Evolutionary conservation across 805 yeast genomes (phyloP).

Genomic region (Limtongia smithiae): DNA sequence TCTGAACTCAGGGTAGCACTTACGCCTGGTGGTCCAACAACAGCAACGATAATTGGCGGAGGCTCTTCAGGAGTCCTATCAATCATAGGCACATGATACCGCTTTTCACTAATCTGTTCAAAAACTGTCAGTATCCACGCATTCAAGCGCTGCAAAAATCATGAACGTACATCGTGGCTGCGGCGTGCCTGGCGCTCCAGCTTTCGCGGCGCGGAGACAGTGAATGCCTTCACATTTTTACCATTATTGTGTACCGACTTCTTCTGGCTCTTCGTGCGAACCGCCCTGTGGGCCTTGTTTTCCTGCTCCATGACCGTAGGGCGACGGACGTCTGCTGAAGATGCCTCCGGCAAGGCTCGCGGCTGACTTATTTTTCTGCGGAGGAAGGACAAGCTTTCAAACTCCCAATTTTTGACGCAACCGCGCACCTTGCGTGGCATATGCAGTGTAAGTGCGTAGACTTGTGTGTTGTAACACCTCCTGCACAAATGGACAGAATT

Average conservation of each 20-base stretch:
- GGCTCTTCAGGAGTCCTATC: constrained; percentile 96
- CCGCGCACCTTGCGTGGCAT: too few relatives aligned
- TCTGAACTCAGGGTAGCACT: constrained; percentile 4
- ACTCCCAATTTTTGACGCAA: too few relatives aligned
- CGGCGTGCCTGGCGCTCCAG: constrained; percentile 80
- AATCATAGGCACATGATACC: constrained; percentile 94
- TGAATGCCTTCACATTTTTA: constrained; percentile 72
- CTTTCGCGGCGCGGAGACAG: constrained; percentile 80
- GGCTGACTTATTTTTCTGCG: background rate
- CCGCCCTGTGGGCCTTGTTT: constrained; percentile 78
- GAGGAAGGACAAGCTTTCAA: background rate
- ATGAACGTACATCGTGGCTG: constrained; percentile 58
- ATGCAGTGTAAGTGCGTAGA: too few relatives aligned
- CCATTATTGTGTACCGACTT: constrained; percentile 65
- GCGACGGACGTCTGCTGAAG: background rate
- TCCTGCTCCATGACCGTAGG: constrained; percentile 48
- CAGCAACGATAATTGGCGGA: constrained; percentile 93
- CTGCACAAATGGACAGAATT: too few relatives aligned
- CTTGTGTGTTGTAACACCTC: too few relatives aligned
- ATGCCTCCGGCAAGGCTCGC: too few relatives aligned
- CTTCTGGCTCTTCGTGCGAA: constrained; percentile 19
- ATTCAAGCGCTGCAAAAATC: background rate
- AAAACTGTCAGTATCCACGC: background rate
- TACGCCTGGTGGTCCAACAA: constrained; percentile 94
- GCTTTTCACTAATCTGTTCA: constrained; percentile 58